A percentile compares a stretch with the other conserved stretches of the same genome.
Conservation (phyloP, 257 asterid species). For the Knoxia roxburghii region DNA sequence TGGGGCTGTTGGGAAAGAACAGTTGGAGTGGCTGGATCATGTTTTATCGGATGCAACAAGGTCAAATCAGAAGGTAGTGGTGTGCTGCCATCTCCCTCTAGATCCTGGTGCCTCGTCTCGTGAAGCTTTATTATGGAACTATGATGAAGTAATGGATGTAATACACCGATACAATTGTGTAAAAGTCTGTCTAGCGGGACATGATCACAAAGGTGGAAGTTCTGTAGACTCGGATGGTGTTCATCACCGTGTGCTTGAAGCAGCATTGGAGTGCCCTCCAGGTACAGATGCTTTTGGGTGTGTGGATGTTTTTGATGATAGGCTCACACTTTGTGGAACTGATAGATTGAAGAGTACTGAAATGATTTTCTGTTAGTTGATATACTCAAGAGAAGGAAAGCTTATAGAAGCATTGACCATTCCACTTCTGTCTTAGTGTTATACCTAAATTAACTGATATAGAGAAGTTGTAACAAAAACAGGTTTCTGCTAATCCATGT, state of each 20-base stretch:
- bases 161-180: constrained; percentile 70
- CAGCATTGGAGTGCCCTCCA: constrained; percentile 90
- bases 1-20: constrained; percentile 82
- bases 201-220: constrained; percentile 71
- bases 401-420: background rate
- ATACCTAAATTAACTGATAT: background rate
- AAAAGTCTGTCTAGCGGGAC: constrained; percentile 83
- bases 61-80: constrained; percentile 59
- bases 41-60: constrained; percentile 59
- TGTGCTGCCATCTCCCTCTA: constrained; percentile 80
- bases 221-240: constrained; percentile 67
- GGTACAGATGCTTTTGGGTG: constrained; percentile 70
- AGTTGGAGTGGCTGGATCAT: constrained; percentile 73
- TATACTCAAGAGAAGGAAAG: constrained; percentile 10
- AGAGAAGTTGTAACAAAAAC: background rate
- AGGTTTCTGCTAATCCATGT: background rate
- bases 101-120: constrained; percentile 49
- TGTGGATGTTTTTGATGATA: constrained; percentile 59
- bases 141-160: constrained; percentile 83
- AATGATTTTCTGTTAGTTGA: constrained; percentile 45
- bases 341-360: constrained; percentile 66
- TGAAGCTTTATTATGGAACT: constrained; percentile 74
- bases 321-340: constrained; percentile 53
- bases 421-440: background rate
- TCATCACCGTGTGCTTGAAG: constrained; percentile 86